Percentiles rank a stretch among this genome's conserved stretches.
Evolutionary conservation across 2,329 filamentous ascomycete genomes (phyloP).

Genomic region (Furcasterigmium sp.): DNA sequence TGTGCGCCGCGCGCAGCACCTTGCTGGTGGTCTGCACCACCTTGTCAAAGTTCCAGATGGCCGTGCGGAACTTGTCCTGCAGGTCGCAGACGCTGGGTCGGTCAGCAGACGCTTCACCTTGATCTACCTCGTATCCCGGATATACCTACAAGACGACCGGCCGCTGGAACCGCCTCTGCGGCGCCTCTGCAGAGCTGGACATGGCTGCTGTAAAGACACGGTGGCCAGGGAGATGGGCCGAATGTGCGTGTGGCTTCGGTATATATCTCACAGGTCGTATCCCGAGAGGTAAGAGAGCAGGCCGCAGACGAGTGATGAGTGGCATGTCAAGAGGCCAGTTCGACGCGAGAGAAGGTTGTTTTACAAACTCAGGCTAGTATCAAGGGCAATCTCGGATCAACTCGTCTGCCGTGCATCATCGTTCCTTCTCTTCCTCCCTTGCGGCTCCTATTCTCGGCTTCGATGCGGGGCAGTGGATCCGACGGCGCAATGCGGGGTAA

Average conservation of each 20-base stretch:
- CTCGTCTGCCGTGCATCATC: too few species aligned
- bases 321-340: not conserved
- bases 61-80: slow-evolving; percentile 84
- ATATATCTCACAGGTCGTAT: not conserved
- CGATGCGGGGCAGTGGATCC: slow-evolving; percentile 6
- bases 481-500: slow-evolving; percentile 2
- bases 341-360: too few species aligned
- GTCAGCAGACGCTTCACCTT: too few species aligned
- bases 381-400: too few species aligned
- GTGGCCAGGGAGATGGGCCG: not conserved
- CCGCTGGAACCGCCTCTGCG: slow-evolving; percentile 9
- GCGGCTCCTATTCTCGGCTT: too few species aligned
- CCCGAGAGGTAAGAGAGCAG: not conserved
- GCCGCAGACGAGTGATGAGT: not conserved
- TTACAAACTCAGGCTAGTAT: too few species aligned
- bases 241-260: too few species aligned
- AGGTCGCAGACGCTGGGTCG: slow-evolving; percentile 88
- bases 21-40: slow-evolving; percentile 68
- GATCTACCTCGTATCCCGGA: too few species aligned
- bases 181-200: slow-evolving; percentile 5
- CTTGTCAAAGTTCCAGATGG: slow-evolving; percentile 80
- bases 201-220: slow-evolving; percentile 6
- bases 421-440: too few species aligned
- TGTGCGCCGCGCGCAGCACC: slow-evolving; percentile 58
- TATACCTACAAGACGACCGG: slow-evolving; percentile 13